Evolutionary conservation across 768 basidiomycete genomes (phyloP), one percentile per base, ranked within the genome.

Genomic region (Boletales sp.): DNA sequence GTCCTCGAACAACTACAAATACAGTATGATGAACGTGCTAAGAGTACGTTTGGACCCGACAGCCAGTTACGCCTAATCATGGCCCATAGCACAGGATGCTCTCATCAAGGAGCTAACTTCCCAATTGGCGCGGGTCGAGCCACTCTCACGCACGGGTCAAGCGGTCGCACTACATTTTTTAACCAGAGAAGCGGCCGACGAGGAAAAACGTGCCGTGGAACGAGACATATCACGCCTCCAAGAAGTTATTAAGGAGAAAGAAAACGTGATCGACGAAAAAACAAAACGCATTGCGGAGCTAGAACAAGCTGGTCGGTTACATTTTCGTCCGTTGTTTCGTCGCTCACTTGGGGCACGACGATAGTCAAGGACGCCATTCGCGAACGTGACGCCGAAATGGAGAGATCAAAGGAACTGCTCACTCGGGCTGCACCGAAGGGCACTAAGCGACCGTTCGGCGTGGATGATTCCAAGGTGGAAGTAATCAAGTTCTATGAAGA

Each of bases 401-500:
- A 84, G 40, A 73, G 81, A 43, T 72, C 73, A 29, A 77, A 74
- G 43, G 58, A 61, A 5, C 63, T 82, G 17, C 63, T 72, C 15
- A 69, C 71, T 18, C 76, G 78, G 46, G 64, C 71, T 7, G 63
- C 72, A 29, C 75, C 74, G 17, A 72, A 72, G 39, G 64, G 65
- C 13, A 38, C 62, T 17, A 62, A 64, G 27, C 70, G 71, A 50
- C 58, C 72, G 1, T 56, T 73, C 15, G 69, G 72, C 18, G 48
- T 66, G 40, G 75, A 81, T 19, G 82, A 85, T 54, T 80, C 80
- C 6, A 83, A 83, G 55, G 69, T 72, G 4, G 72, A 77, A 59
- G 76, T 85, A 38, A 76, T 92, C 57, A 75, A 74, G 44, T 79
- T 94, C 53, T 95, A 95, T 63, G 90, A 94, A 65, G 90, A 94